A percentile compares a stretch with the other conserved stretches of the same genome.
These are phyloP conservation scores for Somion occarium DNA, from an alignment of 1,284 basidiomycete genomes.

Conservation along the genomic window DNA sequence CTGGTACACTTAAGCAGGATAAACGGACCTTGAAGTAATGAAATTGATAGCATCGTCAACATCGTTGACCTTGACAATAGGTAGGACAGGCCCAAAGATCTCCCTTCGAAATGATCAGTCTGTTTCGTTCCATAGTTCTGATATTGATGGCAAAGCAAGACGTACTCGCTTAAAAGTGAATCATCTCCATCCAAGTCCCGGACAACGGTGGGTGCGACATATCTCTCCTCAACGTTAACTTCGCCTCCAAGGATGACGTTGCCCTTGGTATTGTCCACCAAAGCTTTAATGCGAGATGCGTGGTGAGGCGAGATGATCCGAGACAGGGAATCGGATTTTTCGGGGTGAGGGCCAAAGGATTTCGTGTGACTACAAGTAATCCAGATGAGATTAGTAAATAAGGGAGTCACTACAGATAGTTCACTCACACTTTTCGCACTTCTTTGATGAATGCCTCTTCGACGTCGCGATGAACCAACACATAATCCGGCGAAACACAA, in stretches of 20 bases:
- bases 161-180: conserved; percentile 70
- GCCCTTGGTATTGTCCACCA: conserved; percentile 70
- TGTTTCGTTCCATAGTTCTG: not conserved
- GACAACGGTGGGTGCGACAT: conserved; percentile 67
- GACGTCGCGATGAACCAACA: conserved; percentile 62
- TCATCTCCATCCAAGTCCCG: conserved; percentile 60
- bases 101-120: conserved; percentile 8
- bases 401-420: not conserved
- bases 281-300: conserved; percentile 56
- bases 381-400: too few species aligned
- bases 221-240: conserved; percentile 51
- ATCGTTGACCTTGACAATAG: conserved; percentile 64
- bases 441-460: conserved; percentile 64
- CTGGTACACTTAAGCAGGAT: too few species aligned
- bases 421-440: not conserved
- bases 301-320: conserved; percentile 48
- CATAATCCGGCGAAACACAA: conserved; percentile 76
- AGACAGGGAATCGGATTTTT: conserved; percentile 37
- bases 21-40: conserved; percentile 50
- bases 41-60: conserved; percentile 64
- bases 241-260: conserved; percentile 69
- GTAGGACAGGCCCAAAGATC: conserved; percentile 34
- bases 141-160: conserved; percentile 8
- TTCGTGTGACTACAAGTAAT: conserved; percentile 18
- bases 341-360: conserved; percentile 49